A percentile compares a stretch with the other conserved stretches of the same genome.
Conservation (phyloP, 1,139 yeast genomes). For the Yamadazyma taylorii region DNA sequence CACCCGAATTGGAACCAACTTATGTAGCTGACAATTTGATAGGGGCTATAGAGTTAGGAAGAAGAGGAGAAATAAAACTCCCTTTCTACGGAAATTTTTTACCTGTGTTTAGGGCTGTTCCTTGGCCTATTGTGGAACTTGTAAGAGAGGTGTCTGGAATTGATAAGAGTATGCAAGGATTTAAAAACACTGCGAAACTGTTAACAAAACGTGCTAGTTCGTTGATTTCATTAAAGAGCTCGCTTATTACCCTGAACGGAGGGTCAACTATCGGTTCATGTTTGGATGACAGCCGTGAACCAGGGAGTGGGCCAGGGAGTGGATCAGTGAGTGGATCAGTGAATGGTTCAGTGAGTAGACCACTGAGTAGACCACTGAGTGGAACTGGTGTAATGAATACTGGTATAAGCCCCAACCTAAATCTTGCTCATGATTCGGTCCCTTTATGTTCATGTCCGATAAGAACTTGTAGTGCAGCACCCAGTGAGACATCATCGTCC, state of each 20-base stretch:
- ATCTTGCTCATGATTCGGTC: too few relatives aligned
- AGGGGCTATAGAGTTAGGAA: slow-evolving; percentile 58
- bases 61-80: slow-evolving; percentile 64
- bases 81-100: slow-evolving; percentile 77
- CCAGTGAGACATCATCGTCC: too few relatives aligned
- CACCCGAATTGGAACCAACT: slow-evolving; percentile 76
- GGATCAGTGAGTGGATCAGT: too few relatives aligned
- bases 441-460: too few relatives aligned
- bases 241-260: not conserved
- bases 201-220: slow-evolving; percentile 20
- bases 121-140: slow-evolving; percentile 66
- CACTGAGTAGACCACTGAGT: too few relatives aligned
- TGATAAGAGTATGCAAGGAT: slow-evolving; percentile 53
- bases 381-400: too few relatives aligned
- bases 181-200: slow-evolving; percentile 21
- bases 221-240: slow-evolving; percentile 8
- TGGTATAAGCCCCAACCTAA: too few relatives aligned
- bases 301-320: too few relatives aligned
- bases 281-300: too few relatives aligned
- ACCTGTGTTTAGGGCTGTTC: slow-evolving; percentile 69
- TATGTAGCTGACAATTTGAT: slow-evolving; percentile 62
- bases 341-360: too few relatives aligned
- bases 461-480: too few relatives aligned
- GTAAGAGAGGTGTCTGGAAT: slow-evolving; percentile 60
- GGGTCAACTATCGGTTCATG: not conserved